A percentile compares a stretch with the other conserved stretches of the same genome.
These are phyloP conservation scores for Camelina neglecta DNA, from an alignment of 345 rosid genomes.

Conservation along the genomic window DNA sequence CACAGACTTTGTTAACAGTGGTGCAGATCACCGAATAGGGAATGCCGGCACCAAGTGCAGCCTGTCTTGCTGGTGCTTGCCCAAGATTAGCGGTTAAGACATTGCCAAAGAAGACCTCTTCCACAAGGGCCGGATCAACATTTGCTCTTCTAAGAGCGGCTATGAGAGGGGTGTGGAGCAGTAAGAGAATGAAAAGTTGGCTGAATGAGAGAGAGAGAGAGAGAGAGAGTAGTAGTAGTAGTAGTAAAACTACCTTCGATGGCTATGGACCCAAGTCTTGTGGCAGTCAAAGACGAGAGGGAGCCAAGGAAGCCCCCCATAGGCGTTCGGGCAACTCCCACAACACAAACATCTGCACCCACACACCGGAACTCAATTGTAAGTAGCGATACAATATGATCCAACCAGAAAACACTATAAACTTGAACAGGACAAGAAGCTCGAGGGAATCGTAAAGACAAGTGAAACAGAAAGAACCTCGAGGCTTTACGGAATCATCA, in stretches of 20 bases:
- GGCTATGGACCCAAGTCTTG: conserved; percentile 86
- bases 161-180: conserved; percentile 34
- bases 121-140: conserved; percentile 82
- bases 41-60: conserved; percentile 92
- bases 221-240: too few relatives aligned
- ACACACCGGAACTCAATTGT: conserved; percentile 19
- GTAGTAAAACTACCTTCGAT: conserved; percentile 54
- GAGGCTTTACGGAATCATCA: conserved; percentile 52
- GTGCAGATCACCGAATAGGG: conserved; percentile 89
- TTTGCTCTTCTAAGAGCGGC: conserved; percentile 88
- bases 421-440: neutral
- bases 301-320: conserved; percentile 89
- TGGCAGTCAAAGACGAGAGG: conserved; percentile 75
- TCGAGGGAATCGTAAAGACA: neutral
- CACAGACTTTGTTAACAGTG: conserved; percentile 92
- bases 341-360: conserved; percentile 85
- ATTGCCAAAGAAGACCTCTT: conserved; percentile 95
- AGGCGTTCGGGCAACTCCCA: conserved; percentile 93
- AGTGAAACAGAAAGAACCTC: conserved; percentile 48
- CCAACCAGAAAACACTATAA: conserved; percentile 19
- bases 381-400: conserved; percentile 14
- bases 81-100: conserved; percentile 95
- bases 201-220: neutral
- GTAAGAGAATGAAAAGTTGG: conserved; percentile 14
- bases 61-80: conserved; percentile 99